Percentiles rank a stretch among this genome's conserved stretches.
These are phyloP conservation scores for Pleurotus eryngii DNA, from an alignment of 768 basidiomycete species.

Conservation along the genomic window DNA sequence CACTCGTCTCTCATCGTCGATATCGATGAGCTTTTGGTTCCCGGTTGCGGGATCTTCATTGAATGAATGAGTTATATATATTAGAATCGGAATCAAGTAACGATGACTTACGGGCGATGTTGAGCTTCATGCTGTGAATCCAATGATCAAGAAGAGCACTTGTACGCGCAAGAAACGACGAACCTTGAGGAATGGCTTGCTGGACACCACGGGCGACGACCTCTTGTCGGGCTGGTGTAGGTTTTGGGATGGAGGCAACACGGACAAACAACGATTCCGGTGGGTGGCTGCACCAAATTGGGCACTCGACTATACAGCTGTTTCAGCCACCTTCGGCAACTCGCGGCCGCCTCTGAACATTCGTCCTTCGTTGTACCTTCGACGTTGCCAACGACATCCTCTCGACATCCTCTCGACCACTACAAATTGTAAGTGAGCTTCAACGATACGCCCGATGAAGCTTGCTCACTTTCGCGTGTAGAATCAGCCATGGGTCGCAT, in stretches of 20 bases:
- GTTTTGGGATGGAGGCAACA: conserved; percentile 26
- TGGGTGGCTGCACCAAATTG: conserved; percentile 34
- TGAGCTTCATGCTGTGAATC: conserved; percentile 82
- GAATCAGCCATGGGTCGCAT: conserved; percentile 84
- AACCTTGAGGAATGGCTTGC: conserved; percentile 30
- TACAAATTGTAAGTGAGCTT: conserved; percentile 20
- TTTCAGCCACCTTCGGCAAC: conserved; percentile 41
- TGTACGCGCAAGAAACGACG: conserved; percentile 11
- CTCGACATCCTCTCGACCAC: conserved; percentile 35
- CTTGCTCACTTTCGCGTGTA: conserved; percentile 19
- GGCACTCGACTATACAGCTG: conserved; percentile 62
- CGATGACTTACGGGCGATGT: conserved; percentile 82
- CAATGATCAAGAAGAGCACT: neutral
- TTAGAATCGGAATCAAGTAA: conserved; percentile 10
- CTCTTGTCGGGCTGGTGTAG: conserved; percentile 33
- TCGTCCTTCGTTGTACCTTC: conserved; percentile 11
- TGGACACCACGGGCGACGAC: conserved; percentile 43
- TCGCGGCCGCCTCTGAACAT: conserved; percentile 19
- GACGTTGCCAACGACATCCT: conserved; percentile 31
- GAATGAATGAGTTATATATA: conserved; percentile 14
- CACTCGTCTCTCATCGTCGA: conserved; percentile 90
- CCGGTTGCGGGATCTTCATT: conserved; percentile 89
- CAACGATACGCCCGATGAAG: conserved; percentile 6
- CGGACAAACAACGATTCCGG: conserved; percentile 30
- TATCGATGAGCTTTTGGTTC: conserved; percentile 92